phyloP scores from a whole-genome alignment of 2,329 filamentous ascomycete species.

The Chalaropsis ovoidea region DNA sequence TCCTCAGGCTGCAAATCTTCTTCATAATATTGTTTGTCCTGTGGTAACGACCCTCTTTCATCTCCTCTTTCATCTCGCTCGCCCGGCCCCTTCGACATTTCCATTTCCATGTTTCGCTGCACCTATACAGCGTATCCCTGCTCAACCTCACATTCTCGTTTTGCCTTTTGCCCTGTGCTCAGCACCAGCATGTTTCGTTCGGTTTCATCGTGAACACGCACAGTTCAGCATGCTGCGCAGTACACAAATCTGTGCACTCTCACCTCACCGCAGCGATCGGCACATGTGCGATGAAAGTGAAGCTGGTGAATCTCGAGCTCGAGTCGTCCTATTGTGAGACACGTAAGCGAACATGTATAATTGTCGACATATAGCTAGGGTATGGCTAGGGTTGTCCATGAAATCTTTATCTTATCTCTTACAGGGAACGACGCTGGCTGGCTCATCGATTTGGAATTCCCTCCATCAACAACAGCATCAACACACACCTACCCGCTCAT shows the following conservation, averaged over 20 bases:
- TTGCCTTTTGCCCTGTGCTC: not conserved
- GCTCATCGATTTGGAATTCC: not conserved
- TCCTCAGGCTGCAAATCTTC: not conserved
- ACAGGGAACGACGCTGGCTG: not conserved
- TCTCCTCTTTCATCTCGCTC: not conserved
- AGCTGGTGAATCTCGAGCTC: too few relatives aligned
- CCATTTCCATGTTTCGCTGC: not conserved
- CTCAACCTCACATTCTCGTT: not conserved
- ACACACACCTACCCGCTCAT: not conserved
- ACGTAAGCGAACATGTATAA: not conserved
- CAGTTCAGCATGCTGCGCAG: not conserved
- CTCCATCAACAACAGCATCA: not conserved
- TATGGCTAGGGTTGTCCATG: not conserved
- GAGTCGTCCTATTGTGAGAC: not conserved
- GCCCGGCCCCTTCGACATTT: not conserved
- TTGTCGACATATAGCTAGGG: not conserved
- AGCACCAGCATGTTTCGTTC: not conserved
- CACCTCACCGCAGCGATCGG: not conserved
- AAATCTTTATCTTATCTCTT: conserved; percentile 11
- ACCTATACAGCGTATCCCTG: not conserved
- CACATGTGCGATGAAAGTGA: not conserved
- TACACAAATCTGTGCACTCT: not conserved
- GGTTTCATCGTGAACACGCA: not conserved
- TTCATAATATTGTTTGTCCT: not conserved
- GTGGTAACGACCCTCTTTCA: not conserved